Percentiles rank a stretch among this genome's conserved stretches.
phyloP scores from a whole-genome alignment of 164 flowering plant species.

The Piper betle region DNA sequence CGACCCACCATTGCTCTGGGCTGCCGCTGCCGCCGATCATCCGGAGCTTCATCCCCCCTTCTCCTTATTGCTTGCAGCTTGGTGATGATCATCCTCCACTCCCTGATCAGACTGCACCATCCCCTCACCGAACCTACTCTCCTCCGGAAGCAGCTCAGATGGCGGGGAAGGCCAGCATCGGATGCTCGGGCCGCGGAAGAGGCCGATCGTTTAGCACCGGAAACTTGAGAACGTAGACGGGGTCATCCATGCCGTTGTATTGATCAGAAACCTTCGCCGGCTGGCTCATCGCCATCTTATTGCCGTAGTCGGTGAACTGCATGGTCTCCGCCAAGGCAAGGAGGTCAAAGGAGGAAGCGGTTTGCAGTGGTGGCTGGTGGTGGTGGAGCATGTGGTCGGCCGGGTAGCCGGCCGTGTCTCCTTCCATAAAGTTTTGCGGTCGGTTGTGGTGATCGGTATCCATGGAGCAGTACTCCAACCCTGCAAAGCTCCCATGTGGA shows the following conservation, averaged over 20 bases:
- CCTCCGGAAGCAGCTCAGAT: too few species aligned
- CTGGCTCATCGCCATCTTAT: slow-evolving; percentile 51
- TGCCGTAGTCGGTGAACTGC: slow-evolving; percentile 91
- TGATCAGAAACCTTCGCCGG: slow-evolving; percentile 28
- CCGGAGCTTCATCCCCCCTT: slow-evolving; percentile 26
- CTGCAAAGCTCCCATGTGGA: slow-evolving; percentile 20
- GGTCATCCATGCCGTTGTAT: slow-evolving; percentile 51
- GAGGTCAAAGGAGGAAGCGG: slow-evolving; percentile 34
- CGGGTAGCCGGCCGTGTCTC: slow-evolving; percentile 24
- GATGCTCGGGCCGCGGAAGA: slow-evolving; percentile 27
- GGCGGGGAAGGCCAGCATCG: slow-evolving; percentile 9
- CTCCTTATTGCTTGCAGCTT: slow-evolving; percentile 16
- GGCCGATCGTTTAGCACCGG: slow-evolving; percentile 70
- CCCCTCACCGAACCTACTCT: not conserved
- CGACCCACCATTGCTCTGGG: slow-evolving; percentile 8
- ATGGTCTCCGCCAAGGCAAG: slow-evolving; percentile 82
- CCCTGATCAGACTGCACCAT: slow-evolving; percentile 19
- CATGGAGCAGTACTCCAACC: slow-evolving; percentile 25
- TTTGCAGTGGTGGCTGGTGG: slow-evolving; percentile 12
- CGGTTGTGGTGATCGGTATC: slow-evolving; percentile 17
- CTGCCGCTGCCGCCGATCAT: slow-evolving; percentile 27
- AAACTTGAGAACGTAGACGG: slow-evolving; percentile 75
- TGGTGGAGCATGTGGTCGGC: slow-evolving; percentile 45
- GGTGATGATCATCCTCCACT: too few species aligned
- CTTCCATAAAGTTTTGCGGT: slow-evolving; percentile 14